These are phyloP conservation scores for Gossypium anomalum DNA, from an alignment of 345 rosid species.

Conservation along the genomic window DNA sequence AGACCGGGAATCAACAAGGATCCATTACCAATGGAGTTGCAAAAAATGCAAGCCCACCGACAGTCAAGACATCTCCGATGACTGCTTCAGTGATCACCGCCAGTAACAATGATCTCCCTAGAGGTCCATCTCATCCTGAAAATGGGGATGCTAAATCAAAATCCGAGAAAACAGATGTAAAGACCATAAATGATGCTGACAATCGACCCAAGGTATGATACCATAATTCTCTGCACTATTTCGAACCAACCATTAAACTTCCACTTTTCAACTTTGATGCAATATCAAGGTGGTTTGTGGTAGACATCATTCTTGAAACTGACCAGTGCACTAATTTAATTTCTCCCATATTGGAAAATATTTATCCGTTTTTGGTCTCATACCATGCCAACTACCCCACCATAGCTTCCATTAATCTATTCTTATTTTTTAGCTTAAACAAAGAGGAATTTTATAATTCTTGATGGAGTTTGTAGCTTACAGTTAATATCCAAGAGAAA, in stretches of 20 bases:
- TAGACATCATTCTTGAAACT: neutral
- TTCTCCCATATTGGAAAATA: constrained; percentile 4
- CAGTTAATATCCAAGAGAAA: constrained; percentile 10
- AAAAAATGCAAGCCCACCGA: constrained; percentile 30
- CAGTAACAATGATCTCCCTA: constrained; percentile 32
- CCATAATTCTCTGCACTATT: neutral
- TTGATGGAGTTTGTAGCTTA: constrained; percentile 20
- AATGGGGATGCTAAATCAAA: constrained; percentile 41
- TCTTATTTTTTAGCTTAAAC: neutral
- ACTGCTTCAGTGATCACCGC: constrained; percentile 24
- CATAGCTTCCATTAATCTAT: neutral
- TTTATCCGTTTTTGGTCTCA: neutral
- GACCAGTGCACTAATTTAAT: neutral
- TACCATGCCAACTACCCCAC: neutral
- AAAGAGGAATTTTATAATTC: constrained; percentile 15
- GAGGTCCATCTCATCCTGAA: constrained; percentile 35
- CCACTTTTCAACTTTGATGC: constrained; percentile 7
- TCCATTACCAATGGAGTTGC: constrained; percentile 48
- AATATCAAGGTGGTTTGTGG: neutral
- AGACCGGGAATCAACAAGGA: constrained; percentile 40
- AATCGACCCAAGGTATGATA: constrained; percentile 8
- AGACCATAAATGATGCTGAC: constrained; percentile 14
- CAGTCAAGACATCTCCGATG: constrained; percentile 32
- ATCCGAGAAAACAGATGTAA: constrained; percentile 30
- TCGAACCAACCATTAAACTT: neutral